Base-by-base conservation (phyloP, 169 alveolate genomes). In the Eimeria sp. region DNA sequence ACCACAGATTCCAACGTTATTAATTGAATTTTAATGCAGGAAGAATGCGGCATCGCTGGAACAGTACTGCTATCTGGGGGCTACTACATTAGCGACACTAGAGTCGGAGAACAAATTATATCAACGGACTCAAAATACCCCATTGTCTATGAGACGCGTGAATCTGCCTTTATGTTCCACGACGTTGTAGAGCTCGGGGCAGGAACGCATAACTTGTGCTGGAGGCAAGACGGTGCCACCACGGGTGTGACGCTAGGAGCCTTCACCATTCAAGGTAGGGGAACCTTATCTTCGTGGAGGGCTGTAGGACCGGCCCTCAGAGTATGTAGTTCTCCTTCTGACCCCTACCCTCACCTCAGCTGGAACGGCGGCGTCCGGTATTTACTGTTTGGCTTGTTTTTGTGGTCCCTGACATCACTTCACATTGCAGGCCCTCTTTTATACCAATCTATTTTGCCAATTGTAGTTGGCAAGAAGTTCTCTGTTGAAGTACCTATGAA, bases 101-200 rank as follows among this genome's bases (percentile, higher is more conserved):
- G 45, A 34, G 45, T 63, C 22, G 80, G 93, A 18, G 93, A 87
- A 61, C 65, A 20, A 43, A 63, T 30, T 4, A 45, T 45, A n/a
- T 87, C 83, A 18, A 27, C 51, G 14, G 93, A 43, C 34, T 49
- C 93, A 43, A 54, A 49, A 4, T 87, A 87, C 80, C 78, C 93
- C 47, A 87, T 87, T 63, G 7, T 18, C 82, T 87, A 87, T 65
- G 93, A 61, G 13, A 49, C 45, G 6, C 82, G 93, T 16, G 82
- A 87, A 72, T 87, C 93, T 25, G 93, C 73, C 45, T 87, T 63
- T 27, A 61, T 87, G 93, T 87, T 87, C 45, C 82, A 57, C 54
- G 65, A 87, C 22, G 22, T 40, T 58, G 65, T 87, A 49, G 93
- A 87, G 10, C 47, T 63, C 51, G 82, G 78, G n/a, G 93, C 93